Evolutionary conservation across 2,329 filamentous ascomycete genomes (phyloP).

Genomic region (Xylariaceae sp.): DNA sequence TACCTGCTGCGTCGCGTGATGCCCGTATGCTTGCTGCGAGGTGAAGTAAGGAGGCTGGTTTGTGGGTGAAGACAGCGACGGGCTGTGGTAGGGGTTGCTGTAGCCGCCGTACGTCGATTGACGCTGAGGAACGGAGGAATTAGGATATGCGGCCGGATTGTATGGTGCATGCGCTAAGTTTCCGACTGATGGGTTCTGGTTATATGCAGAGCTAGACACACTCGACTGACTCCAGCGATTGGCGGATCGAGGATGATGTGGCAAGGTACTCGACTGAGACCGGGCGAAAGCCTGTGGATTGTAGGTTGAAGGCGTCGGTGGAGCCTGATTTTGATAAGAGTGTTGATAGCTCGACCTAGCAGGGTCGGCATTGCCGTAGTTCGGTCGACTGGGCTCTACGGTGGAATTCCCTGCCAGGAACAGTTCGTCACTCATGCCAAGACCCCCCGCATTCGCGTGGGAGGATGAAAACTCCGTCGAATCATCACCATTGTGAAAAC

Average conservation of each 20-base stretch:
- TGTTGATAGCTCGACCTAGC: slow-evolving; percentile 49
- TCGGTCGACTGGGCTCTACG: slow-evolving; percentile 31
- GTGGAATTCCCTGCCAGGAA: slow-evolving; percentile 51
- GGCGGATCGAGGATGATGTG: slow-evolving; percentile 43
- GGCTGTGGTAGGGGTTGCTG: slow-evolving; percentile 38
- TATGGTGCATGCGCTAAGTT: slow-evolving; percentile 51
- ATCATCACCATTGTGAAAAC: slow-evolving; percentile 75
- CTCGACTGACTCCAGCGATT: slow-evolving; percentile 34
- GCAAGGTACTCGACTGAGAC: slow-evolving; percentile 48
- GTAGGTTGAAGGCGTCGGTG: slow-evolving; percentile 52
- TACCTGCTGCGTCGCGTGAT: slow-evolving; percentile 29
- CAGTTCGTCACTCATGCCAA: slow-evolving; percentile 51
- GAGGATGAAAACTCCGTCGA: slow-evolving; percentile 44
- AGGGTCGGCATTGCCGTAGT: slow-evolving; percentile 42
- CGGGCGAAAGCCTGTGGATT: slow-evolving; percentile 64
- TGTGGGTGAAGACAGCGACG: slow-evolving; percentile 30
- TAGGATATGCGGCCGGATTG: slow-evolving; percentile 56
- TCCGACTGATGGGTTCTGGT: slow-evolving; percentile 34
- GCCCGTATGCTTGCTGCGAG: slow-evolving; percentile 27
- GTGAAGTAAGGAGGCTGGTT: slow-evolving; percentile 31
- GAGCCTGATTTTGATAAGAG: slow-evolving; percentile 43
- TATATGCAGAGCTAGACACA: slow-evolving; percentile 27
- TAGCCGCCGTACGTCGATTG: slow-evolving; percentile 49
- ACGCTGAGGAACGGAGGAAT: slow-evolving; percentile 42
- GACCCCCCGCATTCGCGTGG: slow-evolving; percentile 32